These are phyloP conservation scores for Talaromyces sp. DNA, from an alignment of 2,329 filamentous ascomycete species.

Conservation along the genomic window DNA sequence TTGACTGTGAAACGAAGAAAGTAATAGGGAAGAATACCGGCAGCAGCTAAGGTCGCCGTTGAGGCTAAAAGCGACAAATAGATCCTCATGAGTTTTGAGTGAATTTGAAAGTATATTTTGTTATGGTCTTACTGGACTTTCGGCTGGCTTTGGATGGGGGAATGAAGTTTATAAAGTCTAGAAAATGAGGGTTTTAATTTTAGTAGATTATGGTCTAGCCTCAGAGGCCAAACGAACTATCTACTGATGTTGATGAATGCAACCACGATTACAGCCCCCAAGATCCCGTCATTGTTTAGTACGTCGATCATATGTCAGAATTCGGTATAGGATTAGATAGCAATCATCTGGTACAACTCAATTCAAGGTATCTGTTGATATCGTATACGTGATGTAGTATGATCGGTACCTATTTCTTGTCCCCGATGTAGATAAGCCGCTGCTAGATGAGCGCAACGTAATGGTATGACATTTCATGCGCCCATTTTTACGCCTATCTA, in stretches of 20 bases:
- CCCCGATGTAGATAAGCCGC: neutral
- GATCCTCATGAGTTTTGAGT: neutral
- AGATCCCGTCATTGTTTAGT: neutral
- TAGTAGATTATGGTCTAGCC: no score
- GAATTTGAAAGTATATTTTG: neutral
- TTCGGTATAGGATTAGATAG: neutral
- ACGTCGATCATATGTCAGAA: neutral
- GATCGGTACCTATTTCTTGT: neutral
- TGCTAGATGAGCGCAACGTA: neutral
- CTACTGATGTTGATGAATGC: neutral
- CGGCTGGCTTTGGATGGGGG: neutral
- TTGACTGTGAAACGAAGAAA: neutral
- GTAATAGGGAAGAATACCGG: neutral
- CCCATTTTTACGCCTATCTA: neutral
- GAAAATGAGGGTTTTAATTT: no score
- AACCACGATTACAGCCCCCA: neutral
- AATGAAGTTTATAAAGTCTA: neutral
- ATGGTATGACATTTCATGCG: neutral
- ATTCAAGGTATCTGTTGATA: neutral
- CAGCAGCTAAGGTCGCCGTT: neutral
- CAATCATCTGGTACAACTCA: neutral
- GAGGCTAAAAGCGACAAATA: neutral
- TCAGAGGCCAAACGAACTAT: no score
- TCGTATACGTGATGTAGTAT: neutral
- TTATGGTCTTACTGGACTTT: neutral